Evolutionary conservation across 176 grass and related monocot species (phyloP).

Genomic region (Zea luxurians): DNA sequence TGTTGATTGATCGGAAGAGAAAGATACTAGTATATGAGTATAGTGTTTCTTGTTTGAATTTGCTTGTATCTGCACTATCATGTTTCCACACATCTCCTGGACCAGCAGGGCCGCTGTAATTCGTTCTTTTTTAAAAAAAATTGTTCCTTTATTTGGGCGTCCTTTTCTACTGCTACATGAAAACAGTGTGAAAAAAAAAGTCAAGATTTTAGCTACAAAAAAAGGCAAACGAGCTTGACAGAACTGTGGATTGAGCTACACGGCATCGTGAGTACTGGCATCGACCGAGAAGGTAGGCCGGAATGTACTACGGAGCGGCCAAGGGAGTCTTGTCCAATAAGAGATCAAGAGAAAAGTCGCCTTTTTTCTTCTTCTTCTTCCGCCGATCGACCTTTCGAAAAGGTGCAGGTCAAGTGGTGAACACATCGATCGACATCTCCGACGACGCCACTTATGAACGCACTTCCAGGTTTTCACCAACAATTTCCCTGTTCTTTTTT

Average conservation of each 20-base stretch:
- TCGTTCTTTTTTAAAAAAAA: background rate
- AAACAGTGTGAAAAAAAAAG: background rate
- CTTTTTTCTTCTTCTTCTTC: background rate
- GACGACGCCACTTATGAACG: background rate
- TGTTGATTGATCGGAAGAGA: slow-evolving; percentile 53
- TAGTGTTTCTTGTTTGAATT: slow-evolving; percentile 32
- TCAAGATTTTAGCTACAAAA: too few relatives aligned
- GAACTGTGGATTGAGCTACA: slow-evolving; percentile 24
- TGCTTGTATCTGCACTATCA: background rate
- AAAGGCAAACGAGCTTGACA: background rate
- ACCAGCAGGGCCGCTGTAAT: background rate
- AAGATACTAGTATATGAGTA: slow-evolving; percentile 42
- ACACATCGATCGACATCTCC: slow-evolving; percentile 19
- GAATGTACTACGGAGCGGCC: too few relatives aligned
- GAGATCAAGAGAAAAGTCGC: slow-evolving; percentile 26
- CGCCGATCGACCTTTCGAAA: background rate
- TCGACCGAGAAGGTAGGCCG: background rate
- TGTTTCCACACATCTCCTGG: background rate
- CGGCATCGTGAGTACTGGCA: slow-evolving; percentile 23
- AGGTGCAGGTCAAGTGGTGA: slow-evolving; percentile 43
- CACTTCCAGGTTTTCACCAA: slow-evolving; percentile 1
- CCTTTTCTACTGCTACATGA: background rate
- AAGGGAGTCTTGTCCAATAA: slow-evolving; percentile 35
- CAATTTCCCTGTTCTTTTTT: background rate
- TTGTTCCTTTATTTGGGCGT: background rate